Evolutionary conservation across 1,284 basidiomycete genomes (phyloP), one percentile per base, ranked within the genome.

Genomic region (Cronartium quercuum): DNA sequence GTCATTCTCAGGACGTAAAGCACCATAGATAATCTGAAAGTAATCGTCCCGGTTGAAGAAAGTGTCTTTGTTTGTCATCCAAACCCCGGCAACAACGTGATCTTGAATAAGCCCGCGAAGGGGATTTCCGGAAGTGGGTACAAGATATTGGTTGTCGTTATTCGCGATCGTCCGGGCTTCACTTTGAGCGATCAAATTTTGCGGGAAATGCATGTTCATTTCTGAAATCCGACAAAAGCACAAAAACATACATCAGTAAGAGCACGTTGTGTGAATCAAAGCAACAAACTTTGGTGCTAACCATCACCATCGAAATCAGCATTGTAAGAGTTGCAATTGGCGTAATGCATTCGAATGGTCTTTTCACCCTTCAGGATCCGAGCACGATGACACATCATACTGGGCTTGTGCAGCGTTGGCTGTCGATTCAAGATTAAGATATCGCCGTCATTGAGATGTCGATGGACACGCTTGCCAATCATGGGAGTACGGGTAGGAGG

Each of bases 201-300:
- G 95, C 79, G 95, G 94, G 81, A 98, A 98, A 84, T 98, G 95
- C 77, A 98, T 94, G 84, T 98, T 98, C 95, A 98, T 98, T 83
- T 98, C 93, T 91, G 77, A 57, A 51, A 51, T 40, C 60, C 44
- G 15, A 40, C 34, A 66, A 63, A 35, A 34, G 63, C 35, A 66
- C 37, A 41, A 18, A n/a, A 6, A 2, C 12, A 9, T 66, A 42
- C 1, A 29, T 29, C 34, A 68, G 41, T 34, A 7, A 24, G n/a
- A 10, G 35, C 73, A 40, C 21, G 21, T 60, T n/a, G 9, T n/a
- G n/a, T n/a, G 2, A 41, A 3, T 37, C 6, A 37, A 24, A 15
- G 42, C 37, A n/a, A 24, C 15, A 66, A 63, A 47, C 6, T 34
- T 9, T 24, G 24, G 68, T 7, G 81, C 86, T 79, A 78, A 90